phyloP scores from a whole-genome alignment of 2,329 filamentous ascomycete species.

The Pezicula rhizophila region DNA sequence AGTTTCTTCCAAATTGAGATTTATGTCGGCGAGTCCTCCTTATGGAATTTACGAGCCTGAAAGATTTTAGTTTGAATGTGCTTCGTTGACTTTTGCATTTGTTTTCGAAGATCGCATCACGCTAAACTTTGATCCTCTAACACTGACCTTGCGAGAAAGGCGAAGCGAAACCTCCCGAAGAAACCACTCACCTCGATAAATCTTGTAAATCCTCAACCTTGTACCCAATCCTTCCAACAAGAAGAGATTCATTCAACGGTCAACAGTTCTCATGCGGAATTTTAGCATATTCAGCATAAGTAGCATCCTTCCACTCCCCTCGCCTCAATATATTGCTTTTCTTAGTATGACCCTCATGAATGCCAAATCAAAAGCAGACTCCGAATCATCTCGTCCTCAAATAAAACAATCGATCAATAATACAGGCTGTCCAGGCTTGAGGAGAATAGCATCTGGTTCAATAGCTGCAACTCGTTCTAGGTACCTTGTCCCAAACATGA shows the following conservation, averaged over 20 bases:
- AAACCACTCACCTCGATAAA: no score
- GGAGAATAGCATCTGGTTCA: slow-evolving; percentile 27
- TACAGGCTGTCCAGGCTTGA: slow-evolving; percentile 29
- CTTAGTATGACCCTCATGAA: slow-evolving; percentile 23
- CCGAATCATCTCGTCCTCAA: slow-evolving; percentile 28
- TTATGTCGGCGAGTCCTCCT: slow-evolving; percentile 24
- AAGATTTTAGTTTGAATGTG: no score
- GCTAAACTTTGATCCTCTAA: no score
- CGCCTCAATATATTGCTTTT: slow-evolving; percentile 23
- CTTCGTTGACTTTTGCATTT: no score
- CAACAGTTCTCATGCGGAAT: slow-evolving; percentile 32
- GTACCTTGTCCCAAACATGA: slow-evolving; percentile 23
- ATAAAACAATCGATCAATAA: slow-evolving; percentile 28
- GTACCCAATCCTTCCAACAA: slow-evolving; percentile 12
- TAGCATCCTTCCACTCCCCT: slow-evolving; percentile 29
- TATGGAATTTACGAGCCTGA: slow-evolving; percentile 7
- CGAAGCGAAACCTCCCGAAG: no score
- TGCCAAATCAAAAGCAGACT: slow-evolving; percentile 22
- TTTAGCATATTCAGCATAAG: slow-evolving; percentile 29
- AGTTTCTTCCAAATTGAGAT: slow-evolving; percentile 36
- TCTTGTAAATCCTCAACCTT: no score
- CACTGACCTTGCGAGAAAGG: no score
- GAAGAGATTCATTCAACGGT: slow-evolving; percentile 26
- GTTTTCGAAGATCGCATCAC: no score
- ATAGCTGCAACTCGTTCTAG: slow-evolving; percentile 29